Base-by-base conservation (phyloP, 2,329 filamentous ascomycete genomes). In the Harringtonia lauricola region DNA sequence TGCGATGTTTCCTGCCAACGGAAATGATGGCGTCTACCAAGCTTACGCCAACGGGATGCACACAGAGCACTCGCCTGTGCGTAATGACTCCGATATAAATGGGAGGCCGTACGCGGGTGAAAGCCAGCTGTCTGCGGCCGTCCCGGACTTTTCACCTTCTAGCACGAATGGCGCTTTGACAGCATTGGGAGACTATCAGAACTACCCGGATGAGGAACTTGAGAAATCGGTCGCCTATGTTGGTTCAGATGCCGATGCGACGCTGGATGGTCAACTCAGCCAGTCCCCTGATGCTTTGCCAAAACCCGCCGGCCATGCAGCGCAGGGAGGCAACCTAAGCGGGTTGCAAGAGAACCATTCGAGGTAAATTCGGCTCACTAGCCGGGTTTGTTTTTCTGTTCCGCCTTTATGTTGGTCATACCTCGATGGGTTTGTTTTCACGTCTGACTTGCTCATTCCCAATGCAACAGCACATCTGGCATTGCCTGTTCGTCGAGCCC, bases 81-180 rank as follows among this genome's bases (percentile, higher is more conserved):
- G 50, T 42, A 51, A 58, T 24, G 64, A 63, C 13, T 52, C 49
- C 13, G 53, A 59, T 14, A 46, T 57, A 7, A 72, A 75, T 44
- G 67, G 65, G 3, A 57, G 58, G 39, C 53, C 56, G 7, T 57
- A 60, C 42, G 50, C 56, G 28, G 55, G 62, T 7, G 71, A 72
- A 43, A 71, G 70, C 8, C 70, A 71, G 41, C 65, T 82, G 22
- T 81, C 77, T 28, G 77, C 77, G n/a, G 63, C 71, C 18, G 79
- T 80, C 3, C 75, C 77, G 1, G 77, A 80, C 48, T 82, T 81
- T 51, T 69, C 72, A 8, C 75, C 75, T 14, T 47, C 54, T 10
- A 48, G 47, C 8, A 6, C 31, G 12, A 29, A 33, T 18, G 50
- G 53, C 19, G 51, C 52, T 1, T 47, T 49, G 0, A 49, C 56